phyloP scores from a whole-genome alignment of 768 basidiomycete species.

The Russula foetens region DNA sequence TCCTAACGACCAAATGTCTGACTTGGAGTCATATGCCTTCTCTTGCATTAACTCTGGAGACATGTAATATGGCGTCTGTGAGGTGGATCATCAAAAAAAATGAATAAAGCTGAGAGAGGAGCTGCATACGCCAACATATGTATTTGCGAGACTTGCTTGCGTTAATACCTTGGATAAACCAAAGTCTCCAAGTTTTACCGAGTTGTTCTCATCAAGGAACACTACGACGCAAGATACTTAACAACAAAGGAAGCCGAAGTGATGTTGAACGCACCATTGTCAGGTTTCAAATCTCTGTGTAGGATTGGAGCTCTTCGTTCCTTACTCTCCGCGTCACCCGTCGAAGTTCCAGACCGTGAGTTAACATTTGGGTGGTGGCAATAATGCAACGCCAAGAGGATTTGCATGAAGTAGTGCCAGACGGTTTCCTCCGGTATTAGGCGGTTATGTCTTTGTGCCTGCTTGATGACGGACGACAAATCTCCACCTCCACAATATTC shows the following conservation, averaged over 20 bases:
- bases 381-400: conserved; percentile 79
- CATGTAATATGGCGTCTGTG: conserved; percentile 99
- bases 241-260: background rate
- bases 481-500: conserved; percentile 98
- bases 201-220: conserved; percentile 77
- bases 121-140: conserved; percentile 85
- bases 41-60: conserved; percentile 98
- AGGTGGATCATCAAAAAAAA: background rate
- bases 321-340: conserved; percentile 34
- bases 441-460: conserved; percentile 55
- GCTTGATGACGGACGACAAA: conserved; percentile 80
- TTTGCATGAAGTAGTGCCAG: conserved; percentile 95
- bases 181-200: conserved; percentile 96
- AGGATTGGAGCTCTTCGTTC: conserved; percentile 67
- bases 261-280: conserved; percentile 64
- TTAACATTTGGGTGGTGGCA: conserved; percentile 74
- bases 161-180: conserved; percentile 90
- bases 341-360: conserved; percentile 38
- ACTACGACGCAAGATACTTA: conserved; percentile 38
- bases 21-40: conserved; percentile 94
- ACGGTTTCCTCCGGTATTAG: conserved; percentile 87
- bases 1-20: conserved; percentile 97
- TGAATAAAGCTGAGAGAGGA: background rate
- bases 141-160: conserved; percentile 85
- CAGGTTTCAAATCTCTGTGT: conserved; percentile 94